Evolutionary conservation across 148 eudicot species (phyloP).

Genomic region (Chenopodium quinoa): DNA sequence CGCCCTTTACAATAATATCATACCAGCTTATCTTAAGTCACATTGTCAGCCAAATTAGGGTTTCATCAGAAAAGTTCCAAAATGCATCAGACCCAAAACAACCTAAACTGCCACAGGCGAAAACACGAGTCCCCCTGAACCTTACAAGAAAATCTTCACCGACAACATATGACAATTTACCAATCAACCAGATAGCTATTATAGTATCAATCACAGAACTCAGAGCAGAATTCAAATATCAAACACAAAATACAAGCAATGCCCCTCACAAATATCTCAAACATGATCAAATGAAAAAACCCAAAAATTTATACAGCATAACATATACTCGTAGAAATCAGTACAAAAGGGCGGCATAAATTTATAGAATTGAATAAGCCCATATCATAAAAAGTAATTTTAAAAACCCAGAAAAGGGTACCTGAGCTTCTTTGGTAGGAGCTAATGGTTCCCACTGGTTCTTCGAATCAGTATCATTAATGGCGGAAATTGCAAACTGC

Average conservation of each 20-base stretch:
- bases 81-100: not conserved
- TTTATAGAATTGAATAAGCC: not conserved
- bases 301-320: not conserved
- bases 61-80: constrained; percentile 15
- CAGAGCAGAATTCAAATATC: not conserved
- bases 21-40: not conserved
- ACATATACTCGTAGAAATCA: not conserved
- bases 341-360: not conserved
- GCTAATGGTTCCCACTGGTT: constrained; percentile 88
- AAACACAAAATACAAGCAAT: not conserved
- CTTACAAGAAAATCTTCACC: not conserved
- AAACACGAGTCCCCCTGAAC: not conserved
- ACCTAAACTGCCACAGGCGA: not conserved
- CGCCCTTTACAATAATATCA: not conserved
- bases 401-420: not conserved
- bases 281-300: not conserved
- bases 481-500: constrained; percentile 94
- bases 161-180: not conserved
- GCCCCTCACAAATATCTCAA: not conserved
- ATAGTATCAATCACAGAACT: not conserved
- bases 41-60: constrained; percentile 25
- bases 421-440: constrained; percentile 99
- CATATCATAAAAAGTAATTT: constrained; percentile 2
- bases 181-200: constrained; percentile 2
- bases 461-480: constrained; percentile 74